Evolutionary conservation across 2,329 filamentous ascomycete genomes (phyloP), one percentile per base, ranked within the genome.

Genomic region (Ampelomyces quisqualis): DNA sequence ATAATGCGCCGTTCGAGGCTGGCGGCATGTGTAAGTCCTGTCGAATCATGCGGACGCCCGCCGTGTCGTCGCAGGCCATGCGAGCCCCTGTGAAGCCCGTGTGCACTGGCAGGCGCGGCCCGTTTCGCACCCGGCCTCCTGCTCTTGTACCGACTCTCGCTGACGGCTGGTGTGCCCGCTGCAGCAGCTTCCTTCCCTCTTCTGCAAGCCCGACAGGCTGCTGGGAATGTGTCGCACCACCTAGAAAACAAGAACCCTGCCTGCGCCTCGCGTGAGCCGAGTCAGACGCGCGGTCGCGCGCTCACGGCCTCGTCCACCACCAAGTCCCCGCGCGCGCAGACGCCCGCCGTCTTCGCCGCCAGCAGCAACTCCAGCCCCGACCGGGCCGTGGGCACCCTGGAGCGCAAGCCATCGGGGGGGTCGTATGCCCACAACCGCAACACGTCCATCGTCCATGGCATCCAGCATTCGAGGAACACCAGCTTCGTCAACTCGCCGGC

Each of bases 401-500:
- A 79, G 50, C 70, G 77, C 49, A 77, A 76, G 49, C 65, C 74
- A 7, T 77, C 75, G 17, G 65, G n/a, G n/a, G n/a, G 70, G 44
- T 78, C 77, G 11, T 85, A 97, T 75, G 88, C 88, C 45, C 90
- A 98, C 68, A 90, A 97, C 71, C 85, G 93, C 40, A 90, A 98
- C 73, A 95, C 91, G 1, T 97, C 91, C 34, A 96, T 97, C 57
- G 90, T 97, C 42, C 88, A 97, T 81, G 91, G 93, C 60, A 84
- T 95, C 55, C 90, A 95, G 68, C 93, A 98, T 70, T 86, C 80
- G 41, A 74, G 91, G 70, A 95, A 94, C 78, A 86, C 90, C 57
- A 96, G 90, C 72, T 82, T 86, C 61, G 82, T 84, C 51, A 90
- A 88, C 65, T 82, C 86, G 41, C 81, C 85, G 23, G 85, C 75